Evolutionary conservation across 208 protist species (phyloP).

Genomic region (Acanthamoeba lenticulata): DNA sequence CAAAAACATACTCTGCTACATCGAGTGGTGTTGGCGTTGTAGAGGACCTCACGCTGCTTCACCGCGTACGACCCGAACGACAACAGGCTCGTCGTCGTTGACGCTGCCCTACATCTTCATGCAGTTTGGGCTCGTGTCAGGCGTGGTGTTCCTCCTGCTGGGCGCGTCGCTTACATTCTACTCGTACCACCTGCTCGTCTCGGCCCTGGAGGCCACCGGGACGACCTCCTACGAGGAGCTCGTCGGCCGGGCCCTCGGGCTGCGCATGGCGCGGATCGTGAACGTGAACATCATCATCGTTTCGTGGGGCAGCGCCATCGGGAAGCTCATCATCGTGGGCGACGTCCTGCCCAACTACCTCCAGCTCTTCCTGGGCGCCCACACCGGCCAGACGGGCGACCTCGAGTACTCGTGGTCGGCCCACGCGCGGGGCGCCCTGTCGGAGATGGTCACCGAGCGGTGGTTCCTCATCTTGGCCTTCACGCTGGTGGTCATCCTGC

Average conservation of each 20-base stretch:
- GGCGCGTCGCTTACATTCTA: not conserved
- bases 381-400: not conserved
- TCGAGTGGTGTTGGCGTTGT: too few species aligned
- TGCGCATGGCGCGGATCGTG: not conserved
- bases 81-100: not conserved
- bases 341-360: not conserved
- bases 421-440: not conserved
- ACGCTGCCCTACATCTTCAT: not conserved
- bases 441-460: not conserved
- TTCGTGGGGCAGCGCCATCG: not conserved
- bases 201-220: not conserved
- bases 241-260: not conserved
- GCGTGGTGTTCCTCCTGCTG: not conserved
- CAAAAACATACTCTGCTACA: too few species aligned
- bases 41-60: too few species aligned
- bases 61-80: not conserved
- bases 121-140: not conserved
- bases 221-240: not conserved
- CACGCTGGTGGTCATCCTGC: not conserved
- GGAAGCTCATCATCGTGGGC: not conserved
- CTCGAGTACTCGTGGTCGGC: not conserved
- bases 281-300: slow-evolving; percentile 21
- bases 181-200: not conserved
- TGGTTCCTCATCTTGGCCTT: not conserved
- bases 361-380: not conserved